Conservation (phyloP, 2,329 filamentous ascomycete genomes). For the Colletotrichum lentis region DNA sequence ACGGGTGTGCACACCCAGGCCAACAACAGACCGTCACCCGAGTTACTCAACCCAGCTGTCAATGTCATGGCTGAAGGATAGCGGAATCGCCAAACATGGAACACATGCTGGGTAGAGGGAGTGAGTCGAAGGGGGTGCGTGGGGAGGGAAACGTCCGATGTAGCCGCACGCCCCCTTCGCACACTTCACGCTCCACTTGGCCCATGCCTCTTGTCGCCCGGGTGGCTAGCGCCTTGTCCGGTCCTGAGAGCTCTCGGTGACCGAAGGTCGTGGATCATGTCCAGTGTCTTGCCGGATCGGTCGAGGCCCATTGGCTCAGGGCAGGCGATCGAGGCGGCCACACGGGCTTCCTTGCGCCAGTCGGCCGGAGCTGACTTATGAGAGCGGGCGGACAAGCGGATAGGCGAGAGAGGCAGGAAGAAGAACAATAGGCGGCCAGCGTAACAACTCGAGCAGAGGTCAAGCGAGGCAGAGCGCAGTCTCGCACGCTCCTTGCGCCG, state of each 20-base stretch:
- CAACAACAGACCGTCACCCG: slow-evolving; percentile 31
- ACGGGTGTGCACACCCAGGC: slow-evolving; percentile 28
- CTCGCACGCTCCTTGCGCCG: slow-evolving; percentile 26
- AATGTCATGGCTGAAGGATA: slow-evolving; percentile 39
- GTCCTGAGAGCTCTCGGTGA: slow-evolving; percentile 53
- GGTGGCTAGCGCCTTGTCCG: slow-evolving; percentile 46
- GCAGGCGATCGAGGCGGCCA: slow-evolving; percentile 34
- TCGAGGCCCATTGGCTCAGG: slow-evolving; percentile 39
- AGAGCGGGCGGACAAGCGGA: slow-evolving; percentile 31
- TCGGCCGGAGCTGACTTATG: slow-evolving; percentile 20
- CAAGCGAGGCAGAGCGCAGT: slow-evolving; percentile 18
- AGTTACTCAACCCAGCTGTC: slow-evolving; percentile 42
- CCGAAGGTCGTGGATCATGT: slow-evolving; percentile 53
- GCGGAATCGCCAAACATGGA: slow-evolving; percentile 38
- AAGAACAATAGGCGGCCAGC: slow-evolving; percentile 15
- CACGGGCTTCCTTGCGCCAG: slow-evolving; percentile 33
- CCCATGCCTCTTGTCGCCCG: slow-evolving; percentile 37
- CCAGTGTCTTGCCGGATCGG: slow-evolving; percentile 50
- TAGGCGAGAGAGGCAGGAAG: slow-evolving; percentile 5
- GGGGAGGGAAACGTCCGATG: slow-evolving; percentile 23
- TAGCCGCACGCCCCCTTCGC: slow-evolving; percentile 41
- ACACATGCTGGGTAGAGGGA: slow-evolving; percentile 37
- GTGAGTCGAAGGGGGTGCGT: slow-evolving; percentile 35
- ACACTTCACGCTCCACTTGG: slow-evolving; percentile 27
- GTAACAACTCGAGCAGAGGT: slow-evolving; percentile 18